Evolutionary conservation across 805 yeast genomes (phyloP), one percentile per base, ranked within the genome.

Genomic region (Grigorovia yakushimaensis): DNA sequence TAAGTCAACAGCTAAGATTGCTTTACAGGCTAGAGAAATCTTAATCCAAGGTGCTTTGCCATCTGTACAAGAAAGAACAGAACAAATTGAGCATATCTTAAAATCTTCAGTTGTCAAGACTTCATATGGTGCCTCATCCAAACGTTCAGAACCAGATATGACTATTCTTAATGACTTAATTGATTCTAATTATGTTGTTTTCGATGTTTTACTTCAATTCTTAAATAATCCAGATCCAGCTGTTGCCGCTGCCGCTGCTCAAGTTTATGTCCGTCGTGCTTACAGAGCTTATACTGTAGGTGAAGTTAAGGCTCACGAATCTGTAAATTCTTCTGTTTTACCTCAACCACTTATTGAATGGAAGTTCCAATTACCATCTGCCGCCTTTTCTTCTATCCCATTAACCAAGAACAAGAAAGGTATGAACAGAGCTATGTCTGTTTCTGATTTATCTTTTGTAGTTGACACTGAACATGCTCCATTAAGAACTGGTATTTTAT

Each of bases 41-140:
- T 77, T 93, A 60, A 93, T 93, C 60, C 96, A 89, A 73, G 93
- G 97, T 66, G 88, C 98, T 27, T 75, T 93, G 70, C 99, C 99
- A 37, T 88, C 98, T 3, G 82, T 88, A 53, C 81, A 86, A 67
- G 99, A 93, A 70, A 82, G 98, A 72, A 83, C 95, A 30, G 97
- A 91, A 66, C 98, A 94, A 72, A 77, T 93, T 62, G 98, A 94
- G 72, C 97, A 91, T 66, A 93, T 93, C 58, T 76, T 93, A 68
- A 81, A 88, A 67, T 80, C 94, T 9, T 82, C 96, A 36, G 98
- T 93, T 43, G 85, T 89, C 57, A 88, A 85, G 58, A 78, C 94
- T 30, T 77, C 82, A 24, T 93, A 89, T 61, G 98, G 98, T 58
- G 95, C 86, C 58, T 76, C 82, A 42, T 70, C 77, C 37, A 79